These are phyloP conservation scores for sunflower (Helianthus annuus) DNA, from an alignment of 129 eudicot genomes.

Conservation along the genomic window DNA sequence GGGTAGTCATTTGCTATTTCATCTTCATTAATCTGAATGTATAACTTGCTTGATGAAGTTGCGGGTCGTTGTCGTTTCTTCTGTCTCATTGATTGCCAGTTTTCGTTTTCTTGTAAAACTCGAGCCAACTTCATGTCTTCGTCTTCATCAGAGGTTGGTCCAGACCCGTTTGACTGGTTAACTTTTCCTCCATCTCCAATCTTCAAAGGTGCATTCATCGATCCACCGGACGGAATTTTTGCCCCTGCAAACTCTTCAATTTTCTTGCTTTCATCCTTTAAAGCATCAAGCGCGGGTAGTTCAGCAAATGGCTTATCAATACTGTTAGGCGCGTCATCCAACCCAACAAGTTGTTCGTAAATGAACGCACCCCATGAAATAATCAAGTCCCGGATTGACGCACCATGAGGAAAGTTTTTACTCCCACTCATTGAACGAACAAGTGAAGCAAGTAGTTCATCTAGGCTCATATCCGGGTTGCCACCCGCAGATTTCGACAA, in stretches of 20 bases:
- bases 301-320: conserved; percentile 46
- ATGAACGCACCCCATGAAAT: conserved; percentile 74
- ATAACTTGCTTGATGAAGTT: conserved; percentile 47
- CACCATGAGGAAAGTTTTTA: conserved; percentile 61
- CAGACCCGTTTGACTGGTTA: conserved; percentile 15
- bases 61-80: conserved; percentile 37
- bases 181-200: conserved; percentile 45
- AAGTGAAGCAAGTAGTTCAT: conserved; percentile 65
- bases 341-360: conserved; percentile 63
- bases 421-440: conserved; percentile 61
- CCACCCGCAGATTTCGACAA: conserved; percentile 67
- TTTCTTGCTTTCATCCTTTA: conserved; percentile 57
- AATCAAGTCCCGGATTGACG: conserved; percentile 56
- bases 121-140: conserved; percentile 65
- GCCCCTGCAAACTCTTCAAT: conserved; percentile 18
- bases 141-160: conserved; percentile 46
- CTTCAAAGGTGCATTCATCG: conserved; percentile 33
- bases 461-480: conserved; percentile 52
- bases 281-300: conserved; percentile 56
- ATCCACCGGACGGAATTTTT: conserved; percentile 7
- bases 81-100: conserved; percentile 58
- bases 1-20: conserved; percentile 83
- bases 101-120: conserved; percentile 65
- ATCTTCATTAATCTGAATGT: conserved; percentile 71
- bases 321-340: conserved; percentile 56